These are phyloP conservation scores for Fulvia fulva DNA, from an alignment of 2,329 filamentous ascomycete genomes.

Conservation along the genomic window DNA sequence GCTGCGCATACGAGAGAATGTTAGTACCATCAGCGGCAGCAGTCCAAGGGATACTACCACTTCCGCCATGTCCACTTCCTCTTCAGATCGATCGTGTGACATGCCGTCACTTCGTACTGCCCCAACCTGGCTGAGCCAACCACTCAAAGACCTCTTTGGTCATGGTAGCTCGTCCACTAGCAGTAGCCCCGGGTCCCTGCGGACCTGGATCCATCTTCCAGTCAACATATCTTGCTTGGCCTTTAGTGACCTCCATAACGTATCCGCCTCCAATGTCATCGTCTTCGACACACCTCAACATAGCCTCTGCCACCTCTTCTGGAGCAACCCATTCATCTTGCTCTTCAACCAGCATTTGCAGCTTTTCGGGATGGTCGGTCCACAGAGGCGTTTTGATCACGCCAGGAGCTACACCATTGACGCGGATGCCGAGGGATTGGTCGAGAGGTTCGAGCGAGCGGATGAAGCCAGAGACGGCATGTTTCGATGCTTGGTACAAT, in stretches of 20 bases:
- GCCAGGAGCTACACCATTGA: slow-evolving; percentile 58
- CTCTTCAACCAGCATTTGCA: slow-evolving; percentile 47
- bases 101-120: slow-evolving; percentile 31
- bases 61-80: not conserved
- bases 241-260: slow-evolving; percentile 54
- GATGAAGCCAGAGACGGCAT: slow-evolving; percentile 46
- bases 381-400: slow-evolving; percentile 60
- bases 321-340: slow-evolving; percentile 57
- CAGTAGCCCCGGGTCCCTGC: slow-evolving; percentile 38
- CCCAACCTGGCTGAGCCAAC: slow-evolving; percentile 50
- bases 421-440: slow-evolving; percentile 48
- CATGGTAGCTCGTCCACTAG: slow-evolving; percentile 38
- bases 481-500: slow-evolving; percentile 45
- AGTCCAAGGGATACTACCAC: not conserved
- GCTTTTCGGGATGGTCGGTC: slow-evolving; percentile 59
- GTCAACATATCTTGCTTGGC: slow-evolving; percentile 48
- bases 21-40: not conserved
- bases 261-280: slow-evolving; percentile 48
- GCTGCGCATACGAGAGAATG: not conserved
- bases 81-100: not conserved
- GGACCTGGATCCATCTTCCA: slow-evolving; percentile 54
- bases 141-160: slow-evolving; percentile 49
- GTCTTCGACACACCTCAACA: slow-evolving; percentile 54
- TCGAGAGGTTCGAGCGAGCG: slow-evolving; percentile 51
- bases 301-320: slow-evolving; percentile 57